phyloP scores from a whole-genome alignment of 2,329 filamentous ascomycete genomes.

The Pestalotiopsis sp. region DNA sequence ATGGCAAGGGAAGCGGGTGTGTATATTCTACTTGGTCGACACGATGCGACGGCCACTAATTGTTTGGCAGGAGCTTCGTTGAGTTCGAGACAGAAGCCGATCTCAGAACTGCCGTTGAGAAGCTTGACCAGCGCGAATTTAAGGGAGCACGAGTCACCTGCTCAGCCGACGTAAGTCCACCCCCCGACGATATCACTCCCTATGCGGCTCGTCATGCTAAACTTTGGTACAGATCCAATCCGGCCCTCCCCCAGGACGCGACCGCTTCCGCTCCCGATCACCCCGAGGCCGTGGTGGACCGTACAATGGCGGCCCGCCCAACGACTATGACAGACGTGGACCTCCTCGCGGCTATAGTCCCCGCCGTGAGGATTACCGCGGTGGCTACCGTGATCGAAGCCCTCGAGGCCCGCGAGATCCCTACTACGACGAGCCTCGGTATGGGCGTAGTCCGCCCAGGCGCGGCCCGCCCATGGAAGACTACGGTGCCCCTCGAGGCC shows the following conservation, averaged over 20 bases:
- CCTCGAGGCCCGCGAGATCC: constrained; percentile 64
- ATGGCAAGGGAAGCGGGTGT: constrained; percentile 90
- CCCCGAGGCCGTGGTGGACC: constrained; percentile 68
- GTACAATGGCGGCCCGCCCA: constrained; percentile 54
- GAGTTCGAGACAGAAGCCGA: constrained; percentile 95
- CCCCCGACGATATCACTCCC: constrained; percentile 6
- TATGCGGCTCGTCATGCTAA: neutral
- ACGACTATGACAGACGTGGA: constrained; percentile 64
- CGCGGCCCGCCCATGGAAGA: constrained; percentile 73
- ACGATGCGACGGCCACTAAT: neutral
- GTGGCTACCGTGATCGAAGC: constrained; percentile 86
- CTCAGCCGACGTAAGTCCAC: constrained; percentile 74
- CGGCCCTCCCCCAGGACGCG: constrained; percentile 70
- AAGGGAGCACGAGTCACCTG: constrained; percentile 88
- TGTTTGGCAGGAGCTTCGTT: constrained; percentile 72
- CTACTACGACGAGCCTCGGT: constrained; percentile 84
- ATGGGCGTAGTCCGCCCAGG: constrained; percentile 74
- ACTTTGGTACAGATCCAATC: constrained; percentile 66
- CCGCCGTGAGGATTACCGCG: constrained; percentile 63
- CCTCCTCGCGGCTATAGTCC: constrained; percentile 82
- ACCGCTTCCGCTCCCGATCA: constrained; percentile 79
- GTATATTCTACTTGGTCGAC: constrained; percentile 32
- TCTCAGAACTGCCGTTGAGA: constrained; percentile 88
- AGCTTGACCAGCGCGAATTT: constrained; percentile 90
- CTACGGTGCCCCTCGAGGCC: constrained; percentile 68